Base-by-base conservation (phyloP, 352 stramenopile genomes). In the Phytopythium chamaehyphon region DNA sequence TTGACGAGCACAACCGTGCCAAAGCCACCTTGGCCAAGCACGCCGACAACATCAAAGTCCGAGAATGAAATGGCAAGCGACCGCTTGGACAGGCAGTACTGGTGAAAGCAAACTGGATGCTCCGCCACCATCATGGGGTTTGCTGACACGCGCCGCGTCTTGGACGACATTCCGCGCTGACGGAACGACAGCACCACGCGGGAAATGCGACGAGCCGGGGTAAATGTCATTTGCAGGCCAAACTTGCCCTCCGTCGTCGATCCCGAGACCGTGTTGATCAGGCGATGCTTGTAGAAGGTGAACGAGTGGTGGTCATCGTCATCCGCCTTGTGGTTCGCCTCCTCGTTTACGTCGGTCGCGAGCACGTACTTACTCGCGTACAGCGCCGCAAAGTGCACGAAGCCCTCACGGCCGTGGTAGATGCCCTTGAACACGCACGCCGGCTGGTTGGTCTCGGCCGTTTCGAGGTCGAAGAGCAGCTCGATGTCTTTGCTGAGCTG, bases 341-440 rank as follows among this genome's bases (percentile, higher is more conserved):
- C 64, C 38, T 84, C 76, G 31, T 81, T 61, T 35, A 70, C 56
- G 51, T 90, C 69, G 11, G 55, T 75, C 1, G 66, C 70, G 21
- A 93, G 64, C 38, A 86, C 22, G 56, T 92, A 95, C 63, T 90
- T 93, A 64, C 69, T 92, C 40, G 69, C 60, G 47, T 90, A 95
- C 23, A 95, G 59, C 55, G 82, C 72, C 19, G 81, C 63, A 57
- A 93, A 95, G 53, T 95, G 80, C 46, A 91, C 84, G 47, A 95
- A 85, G 7, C 84, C 84, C 60, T 95, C 84, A 11, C 84, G 79
- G 40, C 80, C 84, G 51, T 95, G 82, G 65, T 93, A 95, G 22
- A 91, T 81, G 42, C 84, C 84, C 61, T 95, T 92, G 64, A 90
- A 95, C 38, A 94, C 82, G 35, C 82, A 93, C 33, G 76, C 89